These are phyloP conservation scores for Fusarium sp. DNA, from an alignment of 2,329 filamentous ascomycete species.

Conservation along the genomic window DNA sequence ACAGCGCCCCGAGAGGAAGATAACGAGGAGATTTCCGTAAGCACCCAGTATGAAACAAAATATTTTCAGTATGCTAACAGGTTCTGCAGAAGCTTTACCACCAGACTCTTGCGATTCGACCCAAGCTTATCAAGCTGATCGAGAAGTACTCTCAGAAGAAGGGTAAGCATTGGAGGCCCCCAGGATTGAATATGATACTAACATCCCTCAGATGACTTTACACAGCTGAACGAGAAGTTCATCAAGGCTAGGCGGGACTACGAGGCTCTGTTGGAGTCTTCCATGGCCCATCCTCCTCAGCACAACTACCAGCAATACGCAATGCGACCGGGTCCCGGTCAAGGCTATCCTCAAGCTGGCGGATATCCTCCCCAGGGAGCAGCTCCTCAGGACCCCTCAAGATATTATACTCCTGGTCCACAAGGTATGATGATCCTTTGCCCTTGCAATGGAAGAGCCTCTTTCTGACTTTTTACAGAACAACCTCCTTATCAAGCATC, in stretches of 20 bases:
- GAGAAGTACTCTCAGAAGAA: conserved; percentile 99
- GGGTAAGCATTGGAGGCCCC: conserved; percentile 50
- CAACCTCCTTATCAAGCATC: conserved; percentile 59
- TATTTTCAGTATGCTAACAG: conserved; percentile 45
- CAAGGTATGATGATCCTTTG: conserved; percentile 34
- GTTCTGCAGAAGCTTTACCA: conserved; percentile 77
- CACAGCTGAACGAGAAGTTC: conserved; percentile 98
- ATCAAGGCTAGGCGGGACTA: conserved; percentile 98
- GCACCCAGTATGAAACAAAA: conserved; percentile 32
- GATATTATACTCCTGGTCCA: conserved; percentile 74
- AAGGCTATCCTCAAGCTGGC: conserved; percentile 55
- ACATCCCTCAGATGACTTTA: conserved; percentile 77
- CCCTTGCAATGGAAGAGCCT: background rate
- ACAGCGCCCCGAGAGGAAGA: conserved; percentile 84
- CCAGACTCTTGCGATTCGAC: conserved; percentile 90
- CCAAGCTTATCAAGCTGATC: conserved; percentile 97
- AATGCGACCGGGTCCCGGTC: conserved; percentile 62
- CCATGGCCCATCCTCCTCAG: conserved; percentile 93
- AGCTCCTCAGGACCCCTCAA: conserved; percentile 67
- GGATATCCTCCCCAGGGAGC: conserved; percentile 56
- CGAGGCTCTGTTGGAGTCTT: conserved; percentile 92
- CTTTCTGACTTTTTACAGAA: conserved; percentile 44
- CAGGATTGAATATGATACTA: background rate
- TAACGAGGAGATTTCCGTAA: conserved; percentile 93
- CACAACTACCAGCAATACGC: conserved; percentile 77